Evolutionary conservation across 2,329 filamentous ascomycete species (phyloP), one percentile per base, ranked within the genome.

Genomic region (Epichloe glyceriae): DNA sequence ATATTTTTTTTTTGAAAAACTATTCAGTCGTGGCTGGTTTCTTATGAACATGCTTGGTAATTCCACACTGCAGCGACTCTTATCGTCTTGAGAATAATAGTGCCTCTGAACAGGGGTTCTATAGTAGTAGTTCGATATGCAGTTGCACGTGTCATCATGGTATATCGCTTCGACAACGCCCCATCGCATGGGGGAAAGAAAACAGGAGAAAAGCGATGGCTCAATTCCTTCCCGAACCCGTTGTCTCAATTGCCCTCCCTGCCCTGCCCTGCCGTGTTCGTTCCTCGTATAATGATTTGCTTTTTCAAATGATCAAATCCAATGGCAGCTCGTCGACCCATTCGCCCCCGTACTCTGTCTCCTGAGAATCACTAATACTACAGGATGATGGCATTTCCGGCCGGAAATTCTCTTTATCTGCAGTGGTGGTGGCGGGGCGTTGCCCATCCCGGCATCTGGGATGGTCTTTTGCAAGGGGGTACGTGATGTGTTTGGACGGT

Each of bases 301-400:
- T 15, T 46, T 46, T 39, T 58, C 48, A 60, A 38, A 58, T 33
- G n/a, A 50, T 30, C 37, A 67, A 46, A 26, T 68, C 66, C 5
- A 60, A 51, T 1, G 60, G 64, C n/a, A 65, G 53, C 17, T 70
- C 65, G 26, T 70, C 67, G 4, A 69, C 55, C 67, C 67, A 69
- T 11, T 59, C 64, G 3, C 67, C 67, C 5, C 67, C 67, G 17
- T 68, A 70, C 22, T 67, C 65, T 1, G 66, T 60, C 56, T 70
- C 67, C 50, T 69, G 67, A 10, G 67, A 69, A 11, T 58, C 60
- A 37, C 52, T 42, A 0, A 47, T 47, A 1, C 41, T 50, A 46
- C 39, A 17, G 14, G n/a, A 33, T 15, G 34, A 33, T 15, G 34
- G 50, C 26, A 20, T 34, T n/a, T 11, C 17, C 39, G 54, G 58